Conservation (phyloP, 2,329 filamentous ascomycete species). For the Alternaria longipes region DNA sequence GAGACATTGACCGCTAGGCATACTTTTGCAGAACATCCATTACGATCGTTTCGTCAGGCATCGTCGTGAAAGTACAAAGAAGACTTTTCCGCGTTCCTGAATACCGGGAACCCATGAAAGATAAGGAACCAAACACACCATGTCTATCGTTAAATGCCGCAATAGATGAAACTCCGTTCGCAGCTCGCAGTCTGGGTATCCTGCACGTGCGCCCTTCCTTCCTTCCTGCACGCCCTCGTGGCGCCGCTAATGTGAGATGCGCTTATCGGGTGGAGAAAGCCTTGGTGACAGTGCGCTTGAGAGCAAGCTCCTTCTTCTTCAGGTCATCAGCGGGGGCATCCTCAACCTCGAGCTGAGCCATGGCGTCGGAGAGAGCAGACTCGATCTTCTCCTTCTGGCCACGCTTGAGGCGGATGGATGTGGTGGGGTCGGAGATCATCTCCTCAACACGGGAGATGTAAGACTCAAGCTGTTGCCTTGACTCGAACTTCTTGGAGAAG, state of each 20-base stretch:
- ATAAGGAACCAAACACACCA: constrained; percentile 45
- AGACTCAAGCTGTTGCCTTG: constrained; percentile 97
- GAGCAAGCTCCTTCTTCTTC: constrained; percentile 99
- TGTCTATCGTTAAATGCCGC: constrained; percentile 49
- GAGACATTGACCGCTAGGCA: constrained; percentile 31
- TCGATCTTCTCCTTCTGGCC: constrained; percentile 99
- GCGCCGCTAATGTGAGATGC: constrained; percentile 19
- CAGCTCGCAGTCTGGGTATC: constrained; percentile 43
- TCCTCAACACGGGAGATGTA: constrained; percentile 99
- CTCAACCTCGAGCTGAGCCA: constrained; percentile 96
- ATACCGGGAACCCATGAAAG: constrained; percentile 39
- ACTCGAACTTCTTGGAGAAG: constrained; percentile 99
- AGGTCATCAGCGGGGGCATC: constrained; percentile 91
- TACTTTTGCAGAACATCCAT: constrained; percentile 37
- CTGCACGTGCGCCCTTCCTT: constrained; percentile 39
- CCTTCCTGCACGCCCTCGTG: constrained; percentile 23
- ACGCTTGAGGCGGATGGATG: constrained; percentile 97
- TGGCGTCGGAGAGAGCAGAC: constrained; percentile 93
- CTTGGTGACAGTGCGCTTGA: constrained; percentile 99
- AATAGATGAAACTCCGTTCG: constrained; percentile 42
- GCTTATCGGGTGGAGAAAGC: constrained; percentile 88
- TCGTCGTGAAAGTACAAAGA: constrained; percentile 42
- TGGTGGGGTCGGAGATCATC: constrained; percentile 94
- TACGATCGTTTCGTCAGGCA: constrained; percentile 39
- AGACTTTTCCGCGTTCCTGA: constrained; percentile 37